Base-by-base conservation (phyloP, 306 rosid species). In the Fragaria iinumae region DNA sequence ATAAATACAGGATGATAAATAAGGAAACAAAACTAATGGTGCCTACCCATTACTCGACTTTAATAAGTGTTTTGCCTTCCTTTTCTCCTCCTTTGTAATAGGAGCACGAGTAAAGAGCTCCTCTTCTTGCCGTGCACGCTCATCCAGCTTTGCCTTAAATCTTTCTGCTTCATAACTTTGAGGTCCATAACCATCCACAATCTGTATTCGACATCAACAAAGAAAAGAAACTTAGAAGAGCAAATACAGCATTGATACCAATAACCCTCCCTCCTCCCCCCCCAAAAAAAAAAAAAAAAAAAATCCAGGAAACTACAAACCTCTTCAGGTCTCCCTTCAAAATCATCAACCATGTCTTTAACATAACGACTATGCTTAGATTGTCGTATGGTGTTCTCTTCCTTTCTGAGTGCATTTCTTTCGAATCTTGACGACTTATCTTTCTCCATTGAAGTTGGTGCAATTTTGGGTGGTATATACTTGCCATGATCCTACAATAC, bases 261-360 rank as follows among this genome's bases (percentile, higher is more conserved):
- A 59, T 64, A 71, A 79, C 11, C 43, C 20, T 17, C 38, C 81
- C 34, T 17, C n/a, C 20, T 36, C 32, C 36, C 36, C 36, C 4
- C 36, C 36, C 36, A 0, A 29, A 29, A 29, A n/a, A n/a, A n/a
- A n/a, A n/a, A 2, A 29, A 32, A 32, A 32, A 50, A 84, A 13
- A 72, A 39, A 74, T 75, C 76, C 45, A 18, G 82, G 27, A 17
- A 50, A 50, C 34, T 71, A 43, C 71, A 84, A 73, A 90, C 98
- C 97, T 94, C 97, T 84, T 91, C 96, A 73, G 97, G 98, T 80
- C 81, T 92, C 62, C 89, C 95, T 74, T 90, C 91, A 86, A 89
- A 76, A 66, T 87, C 93, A 78, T 90, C 78, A 87, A 94, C 72
- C 80, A 91, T 53, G 45, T 88, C 84, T 80, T 87, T 82, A 52